Evolutionary conservation across 2,329 filamentous ascomycete species (phyloP).

Genomic region (Pseudogymnoascus sp.): DNA sequence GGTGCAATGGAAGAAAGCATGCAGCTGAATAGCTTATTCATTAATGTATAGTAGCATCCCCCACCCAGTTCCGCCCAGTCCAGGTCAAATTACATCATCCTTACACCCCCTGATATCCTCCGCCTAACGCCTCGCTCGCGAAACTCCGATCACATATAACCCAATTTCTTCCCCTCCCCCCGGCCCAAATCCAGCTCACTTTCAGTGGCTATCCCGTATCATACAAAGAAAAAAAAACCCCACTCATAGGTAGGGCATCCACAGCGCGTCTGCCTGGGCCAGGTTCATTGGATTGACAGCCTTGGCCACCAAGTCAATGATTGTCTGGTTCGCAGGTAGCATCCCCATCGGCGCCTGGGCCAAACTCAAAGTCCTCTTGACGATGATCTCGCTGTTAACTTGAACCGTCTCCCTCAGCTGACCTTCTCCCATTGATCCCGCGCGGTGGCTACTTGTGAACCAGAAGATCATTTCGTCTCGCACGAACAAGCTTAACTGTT

Average conservation of each 20-base stretch:
- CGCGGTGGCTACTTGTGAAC: slow-evolving; percentile 73
- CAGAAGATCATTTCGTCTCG: slow-evolving; percentile 97
- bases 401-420: slow-evolving; percentile 68
- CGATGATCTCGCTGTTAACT: slow-evolving; percentile 80
- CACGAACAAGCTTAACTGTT: slow-evolving; percentile 89
- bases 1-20: not conserved
- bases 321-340: slow-evolving; percentile 90
- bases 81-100: not conserved
- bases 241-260: slow-evolving; percentile 85
- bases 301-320: slow-evolving; percentile 87
- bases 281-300: slow-evolving; percentile 88
- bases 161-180: not conserved
- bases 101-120: not conserved
- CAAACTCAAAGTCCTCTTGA: slow-evolving; percentile 79
- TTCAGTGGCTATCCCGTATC: not conserved
- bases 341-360: slow-evolving; percentile 65
- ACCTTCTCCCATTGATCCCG: slow-evolving; percentile 46
- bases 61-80: not conserved
- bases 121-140: slow-evolving; percentile 2
- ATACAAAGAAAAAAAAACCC: not conserved
- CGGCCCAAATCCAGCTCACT: not conserved
- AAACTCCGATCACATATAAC: slow-evolving; percentile 2
- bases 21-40: slow-evolving; percentile 3
- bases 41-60: slow-evolving; percentile 4
- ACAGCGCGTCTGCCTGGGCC: slow-evolving; percentile 80